Conservation (phyloP, 306 rosid genomes). For the Vigna reflexopilosa region DNA sequence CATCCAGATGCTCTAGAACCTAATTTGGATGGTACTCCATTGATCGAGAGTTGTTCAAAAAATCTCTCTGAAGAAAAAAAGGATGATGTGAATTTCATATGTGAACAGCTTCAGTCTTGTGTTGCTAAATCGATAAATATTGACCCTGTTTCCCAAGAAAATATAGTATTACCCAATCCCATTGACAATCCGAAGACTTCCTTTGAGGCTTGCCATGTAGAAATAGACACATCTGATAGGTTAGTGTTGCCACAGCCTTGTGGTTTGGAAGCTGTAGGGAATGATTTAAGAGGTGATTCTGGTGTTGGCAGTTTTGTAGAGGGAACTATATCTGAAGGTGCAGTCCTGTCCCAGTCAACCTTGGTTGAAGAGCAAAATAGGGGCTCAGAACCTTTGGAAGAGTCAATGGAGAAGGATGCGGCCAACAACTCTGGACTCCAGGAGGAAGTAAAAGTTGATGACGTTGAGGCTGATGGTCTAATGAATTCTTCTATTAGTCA, state of each 20-base stretch:
- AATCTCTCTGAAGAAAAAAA: constrained; percentile 27
- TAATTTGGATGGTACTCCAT: constrained; percentile 36
- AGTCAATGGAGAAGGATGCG: constrained; percentile 33
- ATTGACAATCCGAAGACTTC: constrained; percentile 16
- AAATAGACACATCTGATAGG: constrained; percentile 23
- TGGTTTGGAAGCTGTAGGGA: constrained; percentile 20
- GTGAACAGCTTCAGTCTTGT: constrained; percentile 26
- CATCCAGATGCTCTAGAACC: constrained; percentile 40
- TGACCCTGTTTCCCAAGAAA: constrained; percentile 27
- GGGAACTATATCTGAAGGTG: constrained; percentile 43
- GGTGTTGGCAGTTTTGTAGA: constrained; percentile 25
- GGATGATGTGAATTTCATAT: constrained; percentile 18
- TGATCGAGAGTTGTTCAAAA: constrained; percentile 39
- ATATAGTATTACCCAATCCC: not conserved
- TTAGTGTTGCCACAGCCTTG: constrained; percentile 5
- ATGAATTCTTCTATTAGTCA: constrained; percentile 41
- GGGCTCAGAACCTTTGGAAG: constrained; percentile 38
- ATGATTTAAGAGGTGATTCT: constrained; percentile 37
- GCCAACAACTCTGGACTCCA: constrained; percentile 30
- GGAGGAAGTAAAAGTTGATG: constrained; percentile 43
- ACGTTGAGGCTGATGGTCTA: constrained; percentile 40
- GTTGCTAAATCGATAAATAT: not conserved
- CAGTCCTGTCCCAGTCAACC: constrained; percentile 25
- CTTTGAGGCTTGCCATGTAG: constrained; percentile 19
- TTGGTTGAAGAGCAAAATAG: constrained; percentile 36